Evolutionary conservation across 1,139 yeast species (phyloP), one percentile per base, ranked within the genome.

Genomic region (Candida mesenterica): DNA sequence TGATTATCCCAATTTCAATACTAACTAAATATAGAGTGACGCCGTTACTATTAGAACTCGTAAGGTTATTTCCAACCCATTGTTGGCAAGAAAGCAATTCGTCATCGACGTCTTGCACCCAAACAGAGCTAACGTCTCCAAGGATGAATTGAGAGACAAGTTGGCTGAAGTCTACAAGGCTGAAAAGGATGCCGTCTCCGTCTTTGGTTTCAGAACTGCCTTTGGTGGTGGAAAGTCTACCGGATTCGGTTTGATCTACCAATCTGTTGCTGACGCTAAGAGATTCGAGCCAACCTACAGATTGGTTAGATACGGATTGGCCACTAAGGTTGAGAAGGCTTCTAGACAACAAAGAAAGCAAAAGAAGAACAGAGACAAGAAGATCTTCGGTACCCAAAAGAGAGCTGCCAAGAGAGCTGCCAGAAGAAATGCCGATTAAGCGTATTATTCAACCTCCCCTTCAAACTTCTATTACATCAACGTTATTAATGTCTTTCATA

Each of bases 291-390:
- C 99, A 79, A 69, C 89, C 59, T 92, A 92, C 95, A 90, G 99
- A 80, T 88, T 89, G 68, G 96, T 92, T 63, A 92, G 99, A 86
- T 86, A 87, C 80, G 98, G 97, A 65, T 82, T 90, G 70, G 97
- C 96, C 68, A 77, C 77, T 59, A 88, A 87, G 82, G 89, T 83
- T 63, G 97, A 92, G 74, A 89, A 88, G 82, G 79, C 96, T 62
- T 88, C 97, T 62, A 89, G 97, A 89, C 97, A 90, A 81, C 98
- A 94, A 81, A 89, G 98, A 82, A 94, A 94, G 79, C 98, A 92
- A 85, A 88, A 87, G 90, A 92, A 92, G 92, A 92, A 92, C 96
- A 90, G 97, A 83, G 96, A 87, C 66, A 83, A 84, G 89, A 92
- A 92, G 86, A 73, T 86, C 84, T 88, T 90, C 67, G 98, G 98